These are phyloP conservation scores for Eragrostis curvula DNA, from an alignment of 176 grass and related monocot species.

Conservation along the genomic window DNA sequence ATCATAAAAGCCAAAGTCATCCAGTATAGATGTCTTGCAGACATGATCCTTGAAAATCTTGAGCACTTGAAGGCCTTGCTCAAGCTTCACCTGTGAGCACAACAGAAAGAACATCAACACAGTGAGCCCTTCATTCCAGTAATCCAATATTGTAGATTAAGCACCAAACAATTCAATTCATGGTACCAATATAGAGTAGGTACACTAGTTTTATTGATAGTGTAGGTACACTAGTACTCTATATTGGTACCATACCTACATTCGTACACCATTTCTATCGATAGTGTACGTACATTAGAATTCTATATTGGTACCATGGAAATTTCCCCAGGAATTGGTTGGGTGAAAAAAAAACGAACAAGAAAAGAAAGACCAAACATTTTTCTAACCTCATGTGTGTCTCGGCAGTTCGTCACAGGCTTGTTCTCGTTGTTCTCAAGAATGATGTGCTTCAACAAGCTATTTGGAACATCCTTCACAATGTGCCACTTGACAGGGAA, in stretches of 20 bases:
- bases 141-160: neutral
- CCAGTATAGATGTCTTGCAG: conserved; percentile 81
- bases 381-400: conserved; percentile 85
- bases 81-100: no score
- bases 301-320: neutral
- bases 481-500: conserved; percentile 98
- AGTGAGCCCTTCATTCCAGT: conserved; percentile 28
- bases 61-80: conserved; percentile 54
- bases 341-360: neutral
- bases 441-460: conserved; percentile 79
- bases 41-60: conserved; percentile 91
- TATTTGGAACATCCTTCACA: conserved; percentile 96
- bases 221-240: neutral
- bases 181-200: neutral
- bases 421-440: conserved; percentile 94
- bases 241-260: neutral
- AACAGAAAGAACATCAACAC: neutral
- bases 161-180: neutral
- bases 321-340: neutral
- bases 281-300: neutral
- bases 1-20: conserved; percentile 90
- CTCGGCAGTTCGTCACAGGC: conserved; percentile 91
- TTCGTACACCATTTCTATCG: neutral
- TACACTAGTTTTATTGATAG: neutral
- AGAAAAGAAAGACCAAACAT: neutral